phyloP scores from a whole-genome alignment of 495 filamentous ascomycete genomes.

The Beverwykella pulmonaria region DNA sequence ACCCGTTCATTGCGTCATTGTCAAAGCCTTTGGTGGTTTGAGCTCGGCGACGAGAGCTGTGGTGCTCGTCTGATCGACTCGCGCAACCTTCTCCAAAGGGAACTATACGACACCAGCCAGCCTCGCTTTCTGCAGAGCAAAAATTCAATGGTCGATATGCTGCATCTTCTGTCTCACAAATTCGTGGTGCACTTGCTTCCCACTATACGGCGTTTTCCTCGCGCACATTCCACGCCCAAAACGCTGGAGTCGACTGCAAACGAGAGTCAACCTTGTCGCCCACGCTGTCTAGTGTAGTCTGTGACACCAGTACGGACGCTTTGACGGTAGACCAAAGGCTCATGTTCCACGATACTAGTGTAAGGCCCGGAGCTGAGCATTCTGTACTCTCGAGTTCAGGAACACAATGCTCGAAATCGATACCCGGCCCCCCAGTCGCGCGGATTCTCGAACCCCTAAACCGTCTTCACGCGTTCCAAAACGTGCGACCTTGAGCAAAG shows the following conservation, averaged over 20 bases:
- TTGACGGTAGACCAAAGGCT: not conserved
- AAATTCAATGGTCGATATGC: not conserved
- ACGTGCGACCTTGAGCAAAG: not conserved
- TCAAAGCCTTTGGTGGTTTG: constrained; percentile 1
- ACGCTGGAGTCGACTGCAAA: constrained; percentile 4
- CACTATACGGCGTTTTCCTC: not conserved
- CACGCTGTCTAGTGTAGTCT: constrained; percentile 22
- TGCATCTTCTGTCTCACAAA: constrained; percentile 16
- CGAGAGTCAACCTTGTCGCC: constrained; percentile 13
- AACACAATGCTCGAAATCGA: constrained; percentile 8
- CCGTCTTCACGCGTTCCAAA: not conserved
- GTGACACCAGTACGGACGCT: constrained; percentile 12
- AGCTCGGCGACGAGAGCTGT: constrained; percentile 14
- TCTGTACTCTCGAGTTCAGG: not conserved
- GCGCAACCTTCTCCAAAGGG: not conserved
- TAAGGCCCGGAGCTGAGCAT: constrained; percentile 19
- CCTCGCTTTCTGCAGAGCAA: not conserved
- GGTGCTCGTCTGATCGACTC: not conserved
- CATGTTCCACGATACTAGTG: constrained; percentile 16
- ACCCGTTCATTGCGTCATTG: constrained; percentile 15
- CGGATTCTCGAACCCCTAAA: not conserved
- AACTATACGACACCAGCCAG: not conserved
- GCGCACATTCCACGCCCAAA: constrained; percentile 2
- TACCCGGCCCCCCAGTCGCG: not conserved
- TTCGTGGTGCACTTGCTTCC: not conserved